Evolutionary conservation across 2,329 filamentous ascomycete genomes (phyloP).

Genomic region (Knoxdaviesia capensis): DNA sequence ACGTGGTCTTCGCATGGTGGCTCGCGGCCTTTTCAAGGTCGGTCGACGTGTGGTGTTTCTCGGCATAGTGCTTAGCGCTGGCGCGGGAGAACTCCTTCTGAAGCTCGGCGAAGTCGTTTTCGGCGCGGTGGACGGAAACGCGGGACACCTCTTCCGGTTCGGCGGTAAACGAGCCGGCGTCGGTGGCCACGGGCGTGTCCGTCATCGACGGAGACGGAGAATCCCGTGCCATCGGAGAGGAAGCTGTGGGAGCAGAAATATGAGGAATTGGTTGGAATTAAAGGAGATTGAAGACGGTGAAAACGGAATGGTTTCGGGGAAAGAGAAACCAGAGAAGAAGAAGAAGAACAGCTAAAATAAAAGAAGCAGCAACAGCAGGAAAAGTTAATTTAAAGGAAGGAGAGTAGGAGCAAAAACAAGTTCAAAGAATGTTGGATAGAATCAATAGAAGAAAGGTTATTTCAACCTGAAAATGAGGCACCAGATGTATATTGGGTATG

Average conservation of each 20-base stretch:
- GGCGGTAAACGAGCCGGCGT: slow-evolving; percentile 12
- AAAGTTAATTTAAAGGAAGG: background rate
- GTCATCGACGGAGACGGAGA: background rate
- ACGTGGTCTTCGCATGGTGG: slow-evolving; percentile 7
- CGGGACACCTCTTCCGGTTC: slow-evolving; percentile 14
- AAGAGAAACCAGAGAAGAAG: background rate
- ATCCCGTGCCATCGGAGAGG: background rate
- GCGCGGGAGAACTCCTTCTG: slow-evolving; percentile 37
- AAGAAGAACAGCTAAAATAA: background rate
- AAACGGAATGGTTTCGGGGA: background rate
- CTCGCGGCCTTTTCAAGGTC: slow-evolving; percentile 40
- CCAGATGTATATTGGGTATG: background rate
- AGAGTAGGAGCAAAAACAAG: background rate
- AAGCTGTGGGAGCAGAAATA: slow-evolving; percentile 3
- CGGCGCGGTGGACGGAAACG: slow-evolving; percentile 45
- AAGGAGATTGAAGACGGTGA: background rate
- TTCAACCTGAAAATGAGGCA: background rate
- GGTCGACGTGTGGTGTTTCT: slow-evolving; percentile 8
- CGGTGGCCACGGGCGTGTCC: slow-evolving; percentile 5
- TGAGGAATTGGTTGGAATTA: background rate
- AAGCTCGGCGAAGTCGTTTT: slow-evolving; percentile 51
- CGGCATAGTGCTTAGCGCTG: slow-evolving; percentile 25
- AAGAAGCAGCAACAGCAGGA: background rate
- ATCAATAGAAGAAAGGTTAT: background rate
- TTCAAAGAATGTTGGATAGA: background rate